Evolutionary conservation across 805 yeast genomes (phyloP).

Genomic region (Candida yuanshanica): DNA sequence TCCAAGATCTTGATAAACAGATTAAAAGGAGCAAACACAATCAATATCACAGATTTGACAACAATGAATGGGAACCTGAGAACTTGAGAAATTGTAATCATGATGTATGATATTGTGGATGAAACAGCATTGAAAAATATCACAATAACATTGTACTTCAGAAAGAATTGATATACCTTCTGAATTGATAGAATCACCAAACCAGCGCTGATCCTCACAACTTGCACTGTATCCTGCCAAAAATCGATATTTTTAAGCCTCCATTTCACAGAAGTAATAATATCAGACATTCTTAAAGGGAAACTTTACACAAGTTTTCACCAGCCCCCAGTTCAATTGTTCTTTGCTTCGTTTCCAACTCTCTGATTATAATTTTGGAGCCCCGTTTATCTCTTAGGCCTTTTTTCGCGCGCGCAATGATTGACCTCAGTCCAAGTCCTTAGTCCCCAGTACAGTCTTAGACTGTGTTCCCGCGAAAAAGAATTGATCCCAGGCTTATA

Average conservation of each 20-base stretch:
- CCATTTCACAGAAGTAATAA: neutral
- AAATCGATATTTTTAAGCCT: neutral
- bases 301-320: neutral
- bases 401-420: too few species aligned
- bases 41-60: neutral
- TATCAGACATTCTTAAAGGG: neutral
- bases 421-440: too few species aligned
- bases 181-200: neutral
- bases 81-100: neutral
- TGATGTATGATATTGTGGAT: slow-evolving; percentile 2
- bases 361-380: too few species aligned
- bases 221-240: neutral
- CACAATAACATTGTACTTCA: neutral
- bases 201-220: neutral
- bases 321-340: neutral
- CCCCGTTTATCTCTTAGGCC: too few species aligned
- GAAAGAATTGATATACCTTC: neutral
- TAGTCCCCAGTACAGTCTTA: too few species aligned
- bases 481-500: neutral
- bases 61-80: neutral
- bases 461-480: too few species aligned
- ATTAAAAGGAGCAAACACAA: slow-evolving; percentile 17
- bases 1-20: slow-evolving; percentile 16
- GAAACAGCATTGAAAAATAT: neutral
- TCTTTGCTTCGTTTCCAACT: too few species aligned